A percentile compares a stretch with the other conserved stretches of the same genome.
phyloP scores from a whole-genome alignment of 352 stramenopile genomes.

The Globisporangium recalcitrans region DNA sequence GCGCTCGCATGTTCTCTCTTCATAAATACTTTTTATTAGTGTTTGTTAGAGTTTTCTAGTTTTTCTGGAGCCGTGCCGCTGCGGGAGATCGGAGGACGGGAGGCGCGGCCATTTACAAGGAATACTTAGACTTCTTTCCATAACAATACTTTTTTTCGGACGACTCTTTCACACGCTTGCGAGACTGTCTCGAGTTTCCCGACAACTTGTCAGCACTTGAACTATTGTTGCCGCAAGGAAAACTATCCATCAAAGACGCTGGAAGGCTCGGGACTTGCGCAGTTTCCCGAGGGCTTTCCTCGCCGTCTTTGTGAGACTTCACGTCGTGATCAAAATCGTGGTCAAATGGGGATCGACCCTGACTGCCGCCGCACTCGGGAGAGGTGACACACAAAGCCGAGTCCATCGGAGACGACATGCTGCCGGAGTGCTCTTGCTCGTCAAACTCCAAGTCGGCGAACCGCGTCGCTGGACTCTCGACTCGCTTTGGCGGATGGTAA shows the following conservation, averaged over 20 bases:
- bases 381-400: constrained; percentile 69
- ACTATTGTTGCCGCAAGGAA: constrained; percentile 60
- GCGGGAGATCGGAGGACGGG: constrained; percentile 5
- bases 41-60: constrained; percentile 57
- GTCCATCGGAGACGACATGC: constrained; percentile 55
- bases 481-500: constrained; percentile 54
- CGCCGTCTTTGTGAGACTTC: constrained; percentile 40
- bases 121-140: constrained; percentile 60
- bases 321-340: constrained; percentile 73
- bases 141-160: constrained; percentile 44
- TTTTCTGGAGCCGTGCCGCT: constrained; percentile 43
- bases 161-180: constrained; percentile 45
- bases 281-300: constrained; percentile 47
- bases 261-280: constrained; percentile 34
- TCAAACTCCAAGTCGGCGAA: constrained; percentile 39
- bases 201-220: constrained; percentile 77
- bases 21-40: constrained; percentile 61
- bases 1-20: constrained; percentile 5
- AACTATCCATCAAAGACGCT: constrained; percentile 41
- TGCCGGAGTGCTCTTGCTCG: constrained; percentile 33
- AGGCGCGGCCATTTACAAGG: constrained; percentile 51
- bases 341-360: constrained; percentile 64
- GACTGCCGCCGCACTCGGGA: constrained; percentile 61
- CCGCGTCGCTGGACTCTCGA: constrained; percentile 42
- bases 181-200: constrained; percentile 31